A percentile compares a stretch with the other conserved stretches of the same genome.
phyloP scores from a whole-genome alignment of 2,329 filamentous ascomycete species.

The Zymoseptoria tritici region DNA sequence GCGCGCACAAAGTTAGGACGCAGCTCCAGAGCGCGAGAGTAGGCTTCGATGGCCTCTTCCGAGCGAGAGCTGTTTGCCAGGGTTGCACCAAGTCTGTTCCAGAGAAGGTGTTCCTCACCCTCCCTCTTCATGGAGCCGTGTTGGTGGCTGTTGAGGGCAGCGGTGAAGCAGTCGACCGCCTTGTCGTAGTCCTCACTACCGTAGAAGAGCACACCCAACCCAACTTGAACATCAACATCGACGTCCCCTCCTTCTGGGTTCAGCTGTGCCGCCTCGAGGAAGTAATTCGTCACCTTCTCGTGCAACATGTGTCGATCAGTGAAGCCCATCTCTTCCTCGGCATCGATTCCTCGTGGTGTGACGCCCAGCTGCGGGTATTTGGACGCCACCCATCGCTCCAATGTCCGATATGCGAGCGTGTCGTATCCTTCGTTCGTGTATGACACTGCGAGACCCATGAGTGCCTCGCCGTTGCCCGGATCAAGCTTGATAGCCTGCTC shows the following conservation, averaged over 20 bases:
- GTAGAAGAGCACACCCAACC: conserved; percentile 93
- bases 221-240: conserved; percentile 97
- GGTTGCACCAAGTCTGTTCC: conserved; percentile 94
- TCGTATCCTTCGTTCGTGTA: conserved; percentile 99
- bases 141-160: conserved; percentile 79
- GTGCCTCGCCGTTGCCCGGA: conserved; percentile 73
- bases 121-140: conserved; percentile 74
- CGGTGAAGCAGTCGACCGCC: conserved; percentile 95
- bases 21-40: conserved; percentile 82
- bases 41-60: conserved; percentile 94
- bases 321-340: conserved; percentile 67
- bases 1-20: conserved; percentile 96
- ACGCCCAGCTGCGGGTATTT: conserved; percentile 83
- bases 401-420: conserved; percentile 87
- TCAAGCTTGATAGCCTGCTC: conserved; percentile 87
- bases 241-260: conserved; percentile 89
- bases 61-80: conserved; percentile 88
- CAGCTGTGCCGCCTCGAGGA: conserved; percentile 86
- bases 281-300: conserved; percentile 80
- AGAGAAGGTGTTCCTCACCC: conserved; percentile 84
- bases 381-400: conserved; percentile 93
- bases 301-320: conserved; percentile 87
- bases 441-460: conserved; percentile 92
- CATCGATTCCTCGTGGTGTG: conserved; percentile 60
- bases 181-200: conserved; percentile 97